Evolutionary conservation across 1,139 yeast species (phyloP).

Genomic region (Candida gigantensis): DNA sequence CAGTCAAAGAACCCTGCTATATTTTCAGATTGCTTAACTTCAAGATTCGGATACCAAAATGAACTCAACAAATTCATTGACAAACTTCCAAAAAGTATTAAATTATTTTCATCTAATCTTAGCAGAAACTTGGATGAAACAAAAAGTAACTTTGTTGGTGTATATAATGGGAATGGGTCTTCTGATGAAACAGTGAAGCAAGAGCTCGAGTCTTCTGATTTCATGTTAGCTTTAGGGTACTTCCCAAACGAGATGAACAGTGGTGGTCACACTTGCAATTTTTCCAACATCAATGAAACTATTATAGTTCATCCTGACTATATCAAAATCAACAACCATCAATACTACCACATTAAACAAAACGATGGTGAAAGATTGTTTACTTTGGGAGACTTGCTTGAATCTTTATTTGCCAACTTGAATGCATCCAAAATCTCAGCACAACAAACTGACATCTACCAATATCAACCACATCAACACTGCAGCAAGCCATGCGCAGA

Average conservation of each 20-base stretch:
- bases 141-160: conserved; percentile 59
- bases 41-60: conserved; percentile 50
- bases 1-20: conserved; percentile 58
- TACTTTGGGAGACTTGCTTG: conserved; percentile 24
- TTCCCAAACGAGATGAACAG: conserved; percentile 57
- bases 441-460: conserved; percentile 3
- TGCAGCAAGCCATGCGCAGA: conserved; percentile 3
- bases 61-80: conserved; percentile 48
- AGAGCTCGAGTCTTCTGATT: conserved; percentile 43
- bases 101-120: conserved; percentile 37
- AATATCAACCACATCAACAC: conserved; percentile 7
- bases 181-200: conserved; percentile 21
- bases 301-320: conserved; percentile 40
- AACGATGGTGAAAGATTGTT: conserved; percentile 22
- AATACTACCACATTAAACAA: conserved; percentile 23
- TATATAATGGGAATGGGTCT: conserved; percentile 53
- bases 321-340: conserved; percentile 28
- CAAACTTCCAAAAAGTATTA: conserved; percentile 27
- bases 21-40: conserved; percentile 64
- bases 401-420: conserved; percentile 13
- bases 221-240: conserved; percentile 53
- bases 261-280: conserved; percentile 36
- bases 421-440: conserved; percentile 7
- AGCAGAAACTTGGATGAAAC: conserved; percentile 67
- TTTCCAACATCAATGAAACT: conserved; percentile 22